A percentile compares a stretch with the other conserved stretches of the same genome.
phyloP scores from a whole-genome alignment of 2,329 filamentous ascomycete species.

The Fusarium cyanostomum region DNA sequence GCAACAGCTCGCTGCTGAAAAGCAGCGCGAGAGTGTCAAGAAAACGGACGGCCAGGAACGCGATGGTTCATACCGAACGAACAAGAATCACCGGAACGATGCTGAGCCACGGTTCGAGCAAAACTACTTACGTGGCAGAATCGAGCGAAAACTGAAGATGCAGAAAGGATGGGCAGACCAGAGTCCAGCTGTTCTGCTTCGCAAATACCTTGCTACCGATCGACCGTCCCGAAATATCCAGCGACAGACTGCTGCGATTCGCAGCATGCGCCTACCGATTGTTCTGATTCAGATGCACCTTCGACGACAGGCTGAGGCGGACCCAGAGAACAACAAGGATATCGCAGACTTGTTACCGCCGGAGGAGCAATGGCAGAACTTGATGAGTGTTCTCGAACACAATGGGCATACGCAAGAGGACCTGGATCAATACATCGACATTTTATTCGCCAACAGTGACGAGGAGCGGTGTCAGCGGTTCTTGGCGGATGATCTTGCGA shows the following conservation, averaged over 20 bases:
- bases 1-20: constrained; percentile 17
- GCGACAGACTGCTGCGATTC: constrained; percentile 36
- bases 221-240: constrained; percentile 12
- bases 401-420: constrained; percentile 35
- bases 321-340: constrained; percentile 18
- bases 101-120: background rate
- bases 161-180: constrained; percentile 36
- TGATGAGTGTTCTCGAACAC: constrained; percentile 28
- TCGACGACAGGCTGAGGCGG: constrained; percentile 32
- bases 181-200: constrained; percentile 40
- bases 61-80: background rate
- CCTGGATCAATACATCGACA: constrained; percentile 42
- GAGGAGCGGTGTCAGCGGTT: constrained; percentile 47
- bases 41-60: background rate
- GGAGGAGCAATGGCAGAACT: constrained; percentile 33
- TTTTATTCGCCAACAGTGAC: constrained; percentile 45
- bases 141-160: constrained; percentile 35
- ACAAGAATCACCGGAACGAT: background rate
- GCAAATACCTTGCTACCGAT: constrained; percentile 28
- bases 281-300: constrained; percentile 48
- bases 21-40: constrained; percentile 6
- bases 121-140: constrained; percentile 8
- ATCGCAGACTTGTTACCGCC: constrained; percentile 42
- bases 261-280: constrained; percentile 43
- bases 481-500: constrained; percentile 36